Percentiles rank a stretch among this genome's conserved stretches.
These are phyloP conservation scores for Diutina mesorugosa DNA, from an alignment of 1,139 yeast genomes.

Conservation along the genomic window DNA sequence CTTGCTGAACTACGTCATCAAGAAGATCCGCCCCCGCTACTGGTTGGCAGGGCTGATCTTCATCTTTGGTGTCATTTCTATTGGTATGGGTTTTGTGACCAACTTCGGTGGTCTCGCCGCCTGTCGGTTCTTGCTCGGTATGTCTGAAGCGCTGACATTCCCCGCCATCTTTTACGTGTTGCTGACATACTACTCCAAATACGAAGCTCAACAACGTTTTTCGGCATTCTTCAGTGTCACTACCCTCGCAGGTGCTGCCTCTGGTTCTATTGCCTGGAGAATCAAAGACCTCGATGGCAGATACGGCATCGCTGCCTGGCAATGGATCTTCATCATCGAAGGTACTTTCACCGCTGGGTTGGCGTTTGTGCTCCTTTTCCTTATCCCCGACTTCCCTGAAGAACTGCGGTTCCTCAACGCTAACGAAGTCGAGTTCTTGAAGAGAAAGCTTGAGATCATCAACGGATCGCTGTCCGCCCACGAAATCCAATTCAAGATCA, in stretches of 20 bases:
- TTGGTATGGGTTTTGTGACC: constrained; percentile 1
- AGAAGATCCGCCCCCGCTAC: constrained; percentile 18
- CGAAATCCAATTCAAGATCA: background rate
- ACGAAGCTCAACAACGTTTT: constrained; percentile 1
- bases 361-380: background rate
- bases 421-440: background rate
- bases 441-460: background rate
- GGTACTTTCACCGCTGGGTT: constrained; percentile 1
- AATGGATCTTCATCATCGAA: constrained; percentile 2
- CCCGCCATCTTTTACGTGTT: constrained; percentile 1
- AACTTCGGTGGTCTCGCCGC: constrained; percentile 1
- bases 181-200: constrained; percentile 1
- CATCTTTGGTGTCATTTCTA: background rate
- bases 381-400: constrained; percentile 1
- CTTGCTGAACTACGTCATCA: constrained; percentile 50
- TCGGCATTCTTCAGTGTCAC: background rate
- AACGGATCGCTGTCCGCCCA: constrained; percentile 1
- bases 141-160: background rate
- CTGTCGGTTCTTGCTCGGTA: background rate
- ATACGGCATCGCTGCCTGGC: constrained; percentile 2
- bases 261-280: background rate
- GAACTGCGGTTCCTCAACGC: background rate
- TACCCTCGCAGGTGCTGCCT: background rate
- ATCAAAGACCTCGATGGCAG: constrained; percentile 1
- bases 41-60: constrained; percentile 1